phyloP scores from a whole-genome alignment of 257 asterid genomes.

The Phtheirospermum japonicum region DNA sequence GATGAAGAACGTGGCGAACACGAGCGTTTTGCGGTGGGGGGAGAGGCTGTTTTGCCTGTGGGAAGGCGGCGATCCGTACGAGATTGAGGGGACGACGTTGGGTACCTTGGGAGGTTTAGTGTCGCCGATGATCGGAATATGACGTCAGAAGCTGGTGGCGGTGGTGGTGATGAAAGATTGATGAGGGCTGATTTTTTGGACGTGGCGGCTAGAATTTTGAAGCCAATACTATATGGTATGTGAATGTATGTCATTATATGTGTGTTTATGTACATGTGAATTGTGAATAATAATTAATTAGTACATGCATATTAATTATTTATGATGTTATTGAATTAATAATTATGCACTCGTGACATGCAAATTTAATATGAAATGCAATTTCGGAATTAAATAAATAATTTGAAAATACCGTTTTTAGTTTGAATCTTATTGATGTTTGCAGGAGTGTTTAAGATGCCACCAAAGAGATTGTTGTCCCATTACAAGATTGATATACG shows the following conservation, averaged over 20 bases:
- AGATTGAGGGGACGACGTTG: conserved; percentile 53
- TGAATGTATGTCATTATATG: no score
- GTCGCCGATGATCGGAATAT: conserved; percentile 31
- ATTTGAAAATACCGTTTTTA: no score
- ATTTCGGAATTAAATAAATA: no score
- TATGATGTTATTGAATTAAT: no score
- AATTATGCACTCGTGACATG: no score
- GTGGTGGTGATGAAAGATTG: background rate
- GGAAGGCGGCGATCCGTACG: conserved; percentile 99
- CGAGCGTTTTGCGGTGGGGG: conserved; percentile 87
- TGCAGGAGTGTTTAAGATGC: conserved; percentile 93
- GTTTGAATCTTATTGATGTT: background rate
- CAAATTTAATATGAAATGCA: background rate
- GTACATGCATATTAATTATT: no score
- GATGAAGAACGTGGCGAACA: conserved; percentile 98
- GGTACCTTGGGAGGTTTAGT: conserved; percentile 52
- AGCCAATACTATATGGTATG: conserved; percentile 81
- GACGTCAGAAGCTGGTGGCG: conserved; percentile 25
- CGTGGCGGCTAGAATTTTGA: conserved; percentile 72
- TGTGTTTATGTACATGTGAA: no score
- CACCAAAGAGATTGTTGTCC: conserved; percentile 78
- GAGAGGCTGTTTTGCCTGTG: conserved; percentile 81
- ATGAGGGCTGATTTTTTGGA: conserved; percentile 39
- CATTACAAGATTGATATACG: conserved; percentile 80
- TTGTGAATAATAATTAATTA: no score